Conservation (phyloP, 2,329 filamentous ascomycete genomes). For the Sphaerulina vaccinii region DNA sequence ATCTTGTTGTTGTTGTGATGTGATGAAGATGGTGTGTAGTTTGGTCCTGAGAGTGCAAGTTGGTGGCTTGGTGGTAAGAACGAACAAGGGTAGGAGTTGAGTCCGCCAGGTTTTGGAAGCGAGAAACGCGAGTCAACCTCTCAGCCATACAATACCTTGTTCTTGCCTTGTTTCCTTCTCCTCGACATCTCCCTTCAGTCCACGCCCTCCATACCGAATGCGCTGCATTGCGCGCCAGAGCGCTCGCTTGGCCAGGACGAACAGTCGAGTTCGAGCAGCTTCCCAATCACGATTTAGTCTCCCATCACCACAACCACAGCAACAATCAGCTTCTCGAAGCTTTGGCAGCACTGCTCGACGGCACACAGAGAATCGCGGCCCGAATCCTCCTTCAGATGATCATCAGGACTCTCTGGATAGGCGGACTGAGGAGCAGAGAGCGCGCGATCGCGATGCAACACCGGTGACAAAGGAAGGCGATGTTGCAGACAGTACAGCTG, state of each 20-base stretch:
- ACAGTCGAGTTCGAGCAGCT: conserved; percentile 23
- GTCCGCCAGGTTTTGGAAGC: no score
- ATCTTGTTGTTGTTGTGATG: no score
- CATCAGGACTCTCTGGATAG: conserved; percentile 20
- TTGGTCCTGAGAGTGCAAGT: background rate
- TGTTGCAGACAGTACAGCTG: conserved; percentile 2
- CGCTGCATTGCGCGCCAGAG: conserved; percentile 35
- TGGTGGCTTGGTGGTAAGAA: no score
- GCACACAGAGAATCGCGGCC: conserved; percentile 22
- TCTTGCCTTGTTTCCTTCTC: background rate
- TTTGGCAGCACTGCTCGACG: conserved; percentile 25
- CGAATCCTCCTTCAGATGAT: conserved; percentile 24
- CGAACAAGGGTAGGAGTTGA: no score
- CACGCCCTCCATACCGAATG: conserved; percentile 22
- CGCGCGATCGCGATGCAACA: conserved; percentile 16
- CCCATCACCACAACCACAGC: background rate
- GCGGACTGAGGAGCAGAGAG: conserved; percentile 24
- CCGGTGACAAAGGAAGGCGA: conserved; percentile 7
- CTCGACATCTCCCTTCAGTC: background rate
- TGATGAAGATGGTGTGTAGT: background rate
- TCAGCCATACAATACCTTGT: no score
- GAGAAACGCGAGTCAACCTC: no score
- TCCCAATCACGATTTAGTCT: conserved; percentile 18
- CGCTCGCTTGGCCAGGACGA: conserved; percentile 30
- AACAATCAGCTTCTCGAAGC: conserved; percentile 20